A percentile compares a stretch with the other conserved stretches of the same genome.
These are phyloP conservation scores for Ammopiptanthus mongolicus DNA, from an alignment of 306 rosid genomes.

Conservation along the genomic window DNA sequence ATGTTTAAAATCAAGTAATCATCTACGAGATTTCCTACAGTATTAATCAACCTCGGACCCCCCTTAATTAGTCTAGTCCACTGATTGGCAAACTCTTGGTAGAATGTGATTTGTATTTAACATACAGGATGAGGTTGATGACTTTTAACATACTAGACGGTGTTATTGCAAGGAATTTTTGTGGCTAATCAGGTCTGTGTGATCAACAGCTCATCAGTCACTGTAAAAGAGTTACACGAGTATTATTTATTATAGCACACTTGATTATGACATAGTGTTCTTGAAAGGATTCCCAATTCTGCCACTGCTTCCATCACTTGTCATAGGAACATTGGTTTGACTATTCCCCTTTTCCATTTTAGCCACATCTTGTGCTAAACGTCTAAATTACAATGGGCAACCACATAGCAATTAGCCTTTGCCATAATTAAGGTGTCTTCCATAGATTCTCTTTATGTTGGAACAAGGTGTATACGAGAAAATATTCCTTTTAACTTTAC, in stretches of 20 bases:
- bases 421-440: too few relatives aligned
- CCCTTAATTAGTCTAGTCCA: too few relatives aligned
- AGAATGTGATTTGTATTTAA: too few relatives aligned
- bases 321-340: constrained; percentile 5
- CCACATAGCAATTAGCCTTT: too few relatives aligned
- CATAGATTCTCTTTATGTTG: too few relatives aligned
- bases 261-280: constrained; percentile 10
- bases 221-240: not conserved
- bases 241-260: not conserved
- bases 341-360: too few relatives aligned
- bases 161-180: not conserved
- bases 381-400: too few relatives aligned
- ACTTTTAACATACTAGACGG: not conserved
- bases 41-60: not conserved
- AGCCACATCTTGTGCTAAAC: too few relatives aligned
- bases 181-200: not conserved
- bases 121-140: not conserved
- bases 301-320: constrained; percentile 18
- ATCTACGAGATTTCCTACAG: not conserved
- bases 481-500: too few relatives aligned
- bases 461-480: too few relatives aligned
- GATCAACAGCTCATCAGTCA: not conserved
- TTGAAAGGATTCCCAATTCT: too few relatives aligned
- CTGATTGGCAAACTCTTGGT: too few relatives aligned
- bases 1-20: not conserved